Percentiles rank a stretch among this genome's conserved stretches.
phyloP scores from a whole-genome alignment of 768 basidiomycete species.

The Kwoniella pini region DNA sequence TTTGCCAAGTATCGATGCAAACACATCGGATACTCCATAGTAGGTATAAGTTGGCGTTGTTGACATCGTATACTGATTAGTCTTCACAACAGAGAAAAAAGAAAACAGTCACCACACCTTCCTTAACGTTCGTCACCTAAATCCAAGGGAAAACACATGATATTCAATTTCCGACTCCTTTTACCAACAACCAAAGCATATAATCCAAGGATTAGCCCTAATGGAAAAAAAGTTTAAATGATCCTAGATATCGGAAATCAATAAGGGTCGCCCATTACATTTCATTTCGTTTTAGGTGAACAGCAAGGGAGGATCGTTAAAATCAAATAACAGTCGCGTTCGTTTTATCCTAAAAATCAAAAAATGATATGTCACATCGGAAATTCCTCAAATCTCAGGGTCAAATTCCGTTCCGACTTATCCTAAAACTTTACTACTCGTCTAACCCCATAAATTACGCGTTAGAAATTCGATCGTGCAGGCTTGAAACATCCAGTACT shows the following conservation, averaged over 20 bases:
- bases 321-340: constrained; percentile 11
- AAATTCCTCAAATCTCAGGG: constrained; percentile 4
- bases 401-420: background rate
- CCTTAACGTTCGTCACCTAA: constrained; percentile 8
- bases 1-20: background rate
- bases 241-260: constrained; percentile 11
- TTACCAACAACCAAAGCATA: background rate
- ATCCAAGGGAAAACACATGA: constrained; percentile 10
- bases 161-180: background rate
- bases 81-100: background rate
- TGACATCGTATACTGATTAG: constrained; percentile 9
- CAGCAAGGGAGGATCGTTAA: background rate
- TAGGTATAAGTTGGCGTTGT: constrained; percentile 10
- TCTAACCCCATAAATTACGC: no score
- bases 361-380: constrained; percentile 17
- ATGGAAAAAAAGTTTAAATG: background rate
- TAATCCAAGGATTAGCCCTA: background rate
- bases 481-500: background rate
- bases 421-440: background rate
- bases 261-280: background rate
- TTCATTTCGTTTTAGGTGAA: background rate
- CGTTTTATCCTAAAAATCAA: background rate
- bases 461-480: no score
- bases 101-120: background rate
- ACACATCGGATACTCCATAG: no score